Conservation (phyloP, 352 stramenopile species). For the Plasmopara halstedii region DNA sequence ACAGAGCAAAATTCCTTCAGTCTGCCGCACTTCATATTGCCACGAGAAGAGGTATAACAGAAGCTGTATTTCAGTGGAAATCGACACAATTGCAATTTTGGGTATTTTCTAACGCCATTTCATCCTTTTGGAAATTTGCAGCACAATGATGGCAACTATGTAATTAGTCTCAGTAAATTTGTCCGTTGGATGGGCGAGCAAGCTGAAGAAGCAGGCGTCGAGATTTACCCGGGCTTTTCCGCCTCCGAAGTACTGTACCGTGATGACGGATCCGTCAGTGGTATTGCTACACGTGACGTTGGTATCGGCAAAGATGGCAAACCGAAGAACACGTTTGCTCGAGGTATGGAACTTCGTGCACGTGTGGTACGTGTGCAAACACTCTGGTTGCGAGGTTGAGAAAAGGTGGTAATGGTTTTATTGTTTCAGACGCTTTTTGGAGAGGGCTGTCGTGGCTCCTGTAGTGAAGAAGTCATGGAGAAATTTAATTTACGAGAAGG, state of each 20-base stretch:
- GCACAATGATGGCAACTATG: conserved; percentile 99
- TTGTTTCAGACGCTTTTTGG: conserved; percentile 93
- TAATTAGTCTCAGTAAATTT: conserved; percentile 96
- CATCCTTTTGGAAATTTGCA: conserved; percentile 22
- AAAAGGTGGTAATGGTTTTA: not conserved
- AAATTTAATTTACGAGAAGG: conserved; percentile 93
- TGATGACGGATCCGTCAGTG: conserved; percentile 77
- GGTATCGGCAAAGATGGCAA: conserved; percentile 95
- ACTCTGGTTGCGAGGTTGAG: not conserved
- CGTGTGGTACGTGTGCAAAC: conserved; percentile 40
- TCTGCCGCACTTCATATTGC: conserved; percentile 91
- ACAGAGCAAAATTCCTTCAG: conserved; percentile 79
- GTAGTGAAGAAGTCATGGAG: conserved; percentile 94
- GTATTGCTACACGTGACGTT: conserved; percentile 98
- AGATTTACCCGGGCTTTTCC: conserved; percentile 99
- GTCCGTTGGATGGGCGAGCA: conserved; percentile 94
- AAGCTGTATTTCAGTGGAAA: not conserved
- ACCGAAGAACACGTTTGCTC: conserved; percentile 95
- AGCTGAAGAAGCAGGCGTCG: conserved; percentile 96
- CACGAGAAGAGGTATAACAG: conserved; percentile 74
- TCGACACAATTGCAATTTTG: not conserved
- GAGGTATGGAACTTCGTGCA: conserved; percentile 95
- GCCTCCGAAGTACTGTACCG: conserved; percentile 89
- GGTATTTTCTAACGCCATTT: conserved; percentile 1
- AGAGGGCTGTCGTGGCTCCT: conserved; percentile 96